Base-by-base conservation (phyloP, 768 basidiomycete species). In the Daedalea quercina region DNA sequence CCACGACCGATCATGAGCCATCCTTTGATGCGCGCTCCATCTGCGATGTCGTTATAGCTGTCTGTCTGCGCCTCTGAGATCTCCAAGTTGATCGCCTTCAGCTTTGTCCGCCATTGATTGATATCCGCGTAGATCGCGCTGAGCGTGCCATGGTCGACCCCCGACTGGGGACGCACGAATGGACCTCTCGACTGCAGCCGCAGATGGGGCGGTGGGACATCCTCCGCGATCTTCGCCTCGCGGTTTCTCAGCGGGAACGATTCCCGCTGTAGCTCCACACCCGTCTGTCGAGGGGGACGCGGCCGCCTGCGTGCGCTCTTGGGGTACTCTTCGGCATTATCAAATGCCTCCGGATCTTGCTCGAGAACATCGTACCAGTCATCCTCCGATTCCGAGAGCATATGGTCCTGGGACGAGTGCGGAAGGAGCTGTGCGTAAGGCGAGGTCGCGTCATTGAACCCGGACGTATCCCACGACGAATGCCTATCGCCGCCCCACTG, bases 1-100 rank as follows among this genome's bases (percentile, higher is more conserved):
- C 86, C 87, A 24, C 79, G 74, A 9, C 90, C 90, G 37, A 88
- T 76, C 63, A 93, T 68, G 50, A 93, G 63, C 87, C 88, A 91
- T 0, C 90, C 90, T 59, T 84, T 85, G 54, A 87, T 77, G 44
- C 76, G 70, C 26, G 75, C 72, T 8, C 89, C 89, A 50, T 80
- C 78, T 9, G 86, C 85, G 52, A 91, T 88, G 59, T 85, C 78
- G 51, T 80, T 79, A 62, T 87, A 90, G 48, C 78, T 75, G 44
- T 78, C 75, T 51, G 73, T 70, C 67, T 91, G 90, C 17, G 76
- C 75, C 15, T 84, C 79, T n/a, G 74, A 71, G 55, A 91, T 90
- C 62, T 87, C 84, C 9, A 70, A 69, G 63, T 91, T 90, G 64
- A 90, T 84, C 13, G 72, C 70, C 69, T 90, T 89, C 37, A 91